Evolutionary conservation across 805 yeast genomes (phyloP), one percentile per base, ranked within the genome.

Genomic region (Zygotorulaspora chibaensis): DNA sequence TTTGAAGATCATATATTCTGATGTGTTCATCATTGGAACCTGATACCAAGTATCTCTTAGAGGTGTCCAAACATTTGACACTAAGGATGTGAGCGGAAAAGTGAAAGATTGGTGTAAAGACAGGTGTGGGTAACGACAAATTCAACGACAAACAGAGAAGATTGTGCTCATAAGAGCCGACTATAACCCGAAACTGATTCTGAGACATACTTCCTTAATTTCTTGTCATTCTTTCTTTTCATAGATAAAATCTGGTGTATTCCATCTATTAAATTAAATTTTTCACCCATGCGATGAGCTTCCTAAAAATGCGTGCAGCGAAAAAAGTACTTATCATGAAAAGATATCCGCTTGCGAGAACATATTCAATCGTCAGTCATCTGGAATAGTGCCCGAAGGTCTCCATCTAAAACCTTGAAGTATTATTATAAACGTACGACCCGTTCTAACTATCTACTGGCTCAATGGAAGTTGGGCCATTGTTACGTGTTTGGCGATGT

Each of bases 21-120:
- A 93, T 89, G 62, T 87, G 96, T 65, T 93, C 98, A 63, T 93
- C 99, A 62, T 91, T 91, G 3, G 95, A 83, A 3, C 98, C 99
- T 2, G 96, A 85, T 2, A 89, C 97, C 35, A 93, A 70, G 61
- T 88, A 89, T 59, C 96, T 73, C 57, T 79, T 84, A 25, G 93
- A 87, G 16, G 82, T 71, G 52, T 91, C 96, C 54, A 93, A 73
- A 39, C 93, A 76, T 64, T 90, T 84, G 45, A 93, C 87, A 29
- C 96, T 85, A 42, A 88, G 74, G 0, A 96, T 73, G 67, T 93
- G 99, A 1, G 99, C 96, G 57, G 91, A 88, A 68, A 93, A 91
- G 65, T 93, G 97, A 72, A 93, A 93, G 35, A 93, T 83, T 2
- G 98, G 96, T 38, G 88, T 89, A 69, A 93, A 93, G 8, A 87